Percentiles rank a stretch among this genome's conserved stretches.
Evolutionary conservation across 2,329 filamentous ascomycete genomes (phyloP).

Genomic region (Fusarium sp.): DNA sequence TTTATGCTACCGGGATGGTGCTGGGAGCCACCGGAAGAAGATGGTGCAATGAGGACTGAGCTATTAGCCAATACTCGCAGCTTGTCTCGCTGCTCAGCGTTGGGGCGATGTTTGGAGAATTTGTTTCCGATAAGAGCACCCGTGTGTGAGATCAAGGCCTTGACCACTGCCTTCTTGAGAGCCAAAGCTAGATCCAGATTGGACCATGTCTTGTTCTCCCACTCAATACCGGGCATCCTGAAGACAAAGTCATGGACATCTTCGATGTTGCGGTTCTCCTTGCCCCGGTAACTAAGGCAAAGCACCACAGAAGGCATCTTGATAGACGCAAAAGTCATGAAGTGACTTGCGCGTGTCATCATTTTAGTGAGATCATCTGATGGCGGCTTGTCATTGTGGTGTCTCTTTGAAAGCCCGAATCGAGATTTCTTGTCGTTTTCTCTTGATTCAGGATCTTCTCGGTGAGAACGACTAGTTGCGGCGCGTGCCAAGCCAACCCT

Average conservation of each 20-base stretch:
- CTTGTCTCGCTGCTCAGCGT: conserved; percentile 79
- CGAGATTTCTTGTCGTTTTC: conserved; percentile 63
- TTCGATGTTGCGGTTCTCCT: conserved; percentile 93
- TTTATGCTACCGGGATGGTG: conserved; percentile 59
- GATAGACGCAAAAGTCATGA: conserved; percentile 97
- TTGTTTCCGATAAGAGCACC: conserved; percentile 98
- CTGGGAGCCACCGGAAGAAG: conserved; percentile 53
- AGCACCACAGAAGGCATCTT: conserved; percentile 95
- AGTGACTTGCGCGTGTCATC: conserved; percentile 94
- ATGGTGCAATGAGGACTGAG: conserved; percentile 70
- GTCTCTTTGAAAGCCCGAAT: conserved; percentile 66
- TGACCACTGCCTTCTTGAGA: conserved; percentile 93
- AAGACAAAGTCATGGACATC: conserved; percentile 99
- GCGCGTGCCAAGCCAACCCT: conserved; percentile 59
- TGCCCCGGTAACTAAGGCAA: conserved; percentile 96
- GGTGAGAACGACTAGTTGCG: conserved; percentile 59
- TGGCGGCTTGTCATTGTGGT: conserved; percentile 68
- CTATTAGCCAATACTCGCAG: conserved; percentile 87
- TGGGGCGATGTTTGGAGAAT: conserved; percentile 88
- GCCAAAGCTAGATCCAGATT: conserved; percentile 94
- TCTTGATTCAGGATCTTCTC: conserved; percentile 53
- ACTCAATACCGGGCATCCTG: conserved; percentile 92
- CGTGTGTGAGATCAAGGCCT: conserved; percentile 92
- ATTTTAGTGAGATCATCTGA: conserved; percentile 96
- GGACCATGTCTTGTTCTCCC: conserved; percentile 99